phyloP scores from a whole-genome alignment of 2,329 filamentous ascomycete species.

The Botrytis cinerea region DNA sequence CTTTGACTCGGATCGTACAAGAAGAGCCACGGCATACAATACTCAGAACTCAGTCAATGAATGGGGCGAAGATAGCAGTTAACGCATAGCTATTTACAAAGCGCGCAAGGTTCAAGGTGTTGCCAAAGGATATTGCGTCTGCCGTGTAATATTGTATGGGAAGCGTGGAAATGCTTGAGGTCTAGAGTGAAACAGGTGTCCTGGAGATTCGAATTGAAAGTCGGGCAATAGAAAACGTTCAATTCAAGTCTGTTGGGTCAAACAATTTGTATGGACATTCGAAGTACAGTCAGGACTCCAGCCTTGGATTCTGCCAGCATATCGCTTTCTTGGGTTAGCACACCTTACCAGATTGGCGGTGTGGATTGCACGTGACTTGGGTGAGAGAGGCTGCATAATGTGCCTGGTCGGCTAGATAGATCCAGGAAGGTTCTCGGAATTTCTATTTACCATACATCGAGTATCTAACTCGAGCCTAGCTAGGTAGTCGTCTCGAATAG shows the following conservation, averaged over 20 bases:
- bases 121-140: background rate
- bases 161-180: background rate
- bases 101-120: background rate
- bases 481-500: background rate
- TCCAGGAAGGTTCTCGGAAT: background rate
- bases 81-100: slow-evolving; percentile 3
- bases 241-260: background rate
- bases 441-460: background rate
- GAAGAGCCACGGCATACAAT: background rate
- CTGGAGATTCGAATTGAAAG: background rate
- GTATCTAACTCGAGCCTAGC: too few relatives aligned
- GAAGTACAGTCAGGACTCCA: background rate
- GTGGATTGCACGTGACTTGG: background rate
- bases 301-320: slow-evolving; percentile 5
- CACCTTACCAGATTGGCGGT: background rate
- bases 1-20: background rate
- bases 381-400: background rate
- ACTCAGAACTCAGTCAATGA: background rate
- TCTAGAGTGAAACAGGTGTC: background rate
- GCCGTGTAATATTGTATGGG: background rate
- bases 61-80: background rate
- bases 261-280: background rate
- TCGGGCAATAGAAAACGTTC: background rate
- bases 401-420: background rate
- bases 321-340: background rate